Percentiles rank a stretch among this genome's conserved stretches.
phyloP scores from a whole-genome alignment of 2,329 filamentous ascomycete species.

The Paramyrothecium roridum region DNA sequence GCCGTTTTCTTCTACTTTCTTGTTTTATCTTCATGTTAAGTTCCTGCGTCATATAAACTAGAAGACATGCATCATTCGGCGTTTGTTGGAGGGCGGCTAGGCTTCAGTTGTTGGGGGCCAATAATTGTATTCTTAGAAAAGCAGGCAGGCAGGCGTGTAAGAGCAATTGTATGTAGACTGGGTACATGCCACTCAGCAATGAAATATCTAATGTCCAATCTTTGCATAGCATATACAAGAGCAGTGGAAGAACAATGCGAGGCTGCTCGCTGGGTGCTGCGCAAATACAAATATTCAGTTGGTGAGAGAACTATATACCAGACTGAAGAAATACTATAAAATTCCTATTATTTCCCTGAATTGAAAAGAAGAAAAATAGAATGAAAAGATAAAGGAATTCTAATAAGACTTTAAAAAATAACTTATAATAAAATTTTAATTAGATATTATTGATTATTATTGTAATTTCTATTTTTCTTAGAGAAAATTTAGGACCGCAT shows the following conservation, averaged over 20 bases:
- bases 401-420: too few relatives aligned
- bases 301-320: constrained; percentile 20
- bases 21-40: not conserved
- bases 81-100: not conserved
- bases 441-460: too few relatives aligned
- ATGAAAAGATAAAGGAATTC: too few relatives aligned
- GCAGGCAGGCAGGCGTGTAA: not conserved
- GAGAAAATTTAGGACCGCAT: too few relatives aligned
- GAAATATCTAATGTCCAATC: too few relatives aligned
- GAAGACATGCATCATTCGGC: not conserved
- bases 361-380: too few relatives aligned
- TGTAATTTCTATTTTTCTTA: too few relatives aligned
- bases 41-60: not conserved
- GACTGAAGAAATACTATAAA: too few relatives aligned
- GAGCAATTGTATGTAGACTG: not conserved
- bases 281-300: constrained; percentile 20
- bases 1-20: not conserved
- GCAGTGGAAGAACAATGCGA: not conserved
- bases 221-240: too few relatives aligned
- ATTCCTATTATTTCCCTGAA: too few relatives aligned
- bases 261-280: not conserved
- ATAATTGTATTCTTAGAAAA: not conserved
- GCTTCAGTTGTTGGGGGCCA: not conserved
- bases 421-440: too few relatives aligned
- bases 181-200: constrained; percentile 2